phyloP scores from a whole-genome alignment of 768 basidiomycete species.

The Termitomyces sp. region DNA sequence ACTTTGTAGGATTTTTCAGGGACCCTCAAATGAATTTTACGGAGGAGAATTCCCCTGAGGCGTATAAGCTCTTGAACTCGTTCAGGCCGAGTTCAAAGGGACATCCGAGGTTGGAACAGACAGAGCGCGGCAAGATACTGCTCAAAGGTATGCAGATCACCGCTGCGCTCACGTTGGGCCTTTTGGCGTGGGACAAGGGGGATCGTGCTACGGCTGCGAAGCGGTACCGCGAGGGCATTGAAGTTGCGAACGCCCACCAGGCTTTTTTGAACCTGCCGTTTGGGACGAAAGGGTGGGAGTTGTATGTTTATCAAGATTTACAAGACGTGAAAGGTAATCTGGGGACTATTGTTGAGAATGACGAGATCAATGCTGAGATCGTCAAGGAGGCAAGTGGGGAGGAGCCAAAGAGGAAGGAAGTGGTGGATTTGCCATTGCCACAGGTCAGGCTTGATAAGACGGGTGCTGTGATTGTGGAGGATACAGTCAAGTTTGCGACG shows the following conservation, averaged over 20 bases:
- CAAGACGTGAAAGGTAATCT: constrained; percentile 20
- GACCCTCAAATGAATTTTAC: constrained; percentile 17
- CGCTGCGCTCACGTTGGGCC: constrained; percentile 22
- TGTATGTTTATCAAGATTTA: constrained; percentile 17
- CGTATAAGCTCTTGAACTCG: constrained; percentile 23
- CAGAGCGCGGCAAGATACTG: constrained; percentile 18
- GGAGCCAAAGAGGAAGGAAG: constrained; percentile 18
- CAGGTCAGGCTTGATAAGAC: constrained; percentile 16
- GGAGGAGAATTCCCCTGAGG: constrained; percentile 21
- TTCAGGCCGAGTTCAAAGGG: constrained; percentile 19
- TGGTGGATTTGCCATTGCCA: constrained; percentile 14
- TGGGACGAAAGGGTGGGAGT: constrained; percentile 18
- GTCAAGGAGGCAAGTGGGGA: constrained; percentile 1
- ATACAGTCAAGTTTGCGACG: constrained; percentile 21
- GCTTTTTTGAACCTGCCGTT: constrained; percentile 13
- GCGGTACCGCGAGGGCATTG: constrained; percentile 25
- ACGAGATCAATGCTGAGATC: constrained; percentile 16
- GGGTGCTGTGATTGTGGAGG: constrained; percentile 10
- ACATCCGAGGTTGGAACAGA: constrained; percentile 18
- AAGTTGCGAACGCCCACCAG: constrained; percentile 21
- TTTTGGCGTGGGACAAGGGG: constrained; percentile 26
- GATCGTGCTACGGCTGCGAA: constrained; percentile 28
- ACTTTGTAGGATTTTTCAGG: constrained; percentile 24
- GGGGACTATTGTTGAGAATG: constrained; percentile 19
- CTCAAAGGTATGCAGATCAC: constrained; percentile 28